phyloP scores from a whole-genome alignment of 768 basidiomycete species.

The Lactarius hengduanensis region DNA sequence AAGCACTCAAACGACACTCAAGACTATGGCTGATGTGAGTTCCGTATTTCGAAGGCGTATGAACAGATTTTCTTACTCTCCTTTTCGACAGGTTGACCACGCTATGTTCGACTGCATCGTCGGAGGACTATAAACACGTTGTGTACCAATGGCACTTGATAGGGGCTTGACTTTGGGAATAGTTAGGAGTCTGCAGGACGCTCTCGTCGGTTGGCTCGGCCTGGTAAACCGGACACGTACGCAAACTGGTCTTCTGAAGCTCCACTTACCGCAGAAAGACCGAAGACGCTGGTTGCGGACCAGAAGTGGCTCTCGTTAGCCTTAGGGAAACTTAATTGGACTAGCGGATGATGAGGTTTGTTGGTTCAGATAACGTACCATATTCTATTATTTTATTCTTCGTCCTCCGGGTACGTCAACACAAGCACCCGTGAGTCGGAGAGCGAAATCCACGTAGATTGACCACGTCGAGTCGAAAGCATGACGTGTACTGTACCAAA shows the following conservation, averaged over 20 bases:
- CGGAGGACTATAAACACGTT: conserved; percentile 41
- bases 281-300: conserved; percentile 52
- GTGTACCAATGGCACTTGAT: conserved; percentile 45
- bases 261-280: conserved; percentile 41
- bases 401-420: neutral
- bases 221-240: conserved; percentile 54
- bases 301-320: conserved; percentile 50
- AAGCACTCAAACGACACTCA: conserved; percentile 49
- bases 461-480: conserved; percentile 4
- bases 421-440: neutral
- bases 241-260: conserved; percentile 52
- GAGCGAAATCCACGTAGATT: conserved; percentile 1
- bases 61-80: conserved; percentile 9
- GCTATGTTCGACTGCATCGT: neutral
- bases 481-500: conserved; percentile 14
- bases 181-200: conserved; percentile 45
- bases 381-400: neutral
- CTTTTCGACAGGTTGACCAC: conserved; percentile 1
- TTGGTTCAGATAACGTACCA: neutral
- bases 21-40: conserved; percentile 69
- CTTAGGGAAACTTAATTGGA: conserved; percentile 28
- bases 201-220: conserved; percentile 49
- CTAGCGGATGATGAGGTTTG: neutral
- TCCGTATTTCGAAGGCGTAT: conserved; percentile 71
- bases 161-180: conserved; percentile 55